Conservation (phyloP, 2,329 filamentous ascomycete species). For the Penicillium sclerotigenum region DNA sequence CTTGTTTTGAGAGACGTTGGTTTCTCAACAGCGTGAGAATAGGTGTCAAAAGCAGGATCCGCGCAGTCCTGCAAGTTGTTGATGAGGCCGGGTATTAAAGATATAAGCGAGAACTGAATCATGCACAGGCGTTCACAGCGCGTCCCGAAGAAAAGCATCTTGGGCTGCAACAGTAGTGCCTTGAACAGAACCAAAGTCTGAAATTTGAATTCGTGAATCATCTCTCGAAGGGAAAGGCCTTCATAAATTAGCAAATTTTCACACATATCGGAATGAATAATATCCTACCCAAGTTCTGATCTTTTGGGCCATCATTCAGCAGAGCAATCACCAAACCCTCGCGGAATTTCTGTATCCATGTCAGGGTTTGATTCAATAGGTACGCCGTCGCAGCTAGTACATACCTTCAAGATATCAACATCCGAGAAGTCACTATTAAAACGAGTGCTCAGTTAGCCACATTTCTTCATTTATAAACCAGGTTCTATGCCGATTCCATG, state of each 20-base stretch:
- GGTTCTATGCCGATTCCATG: neutral
- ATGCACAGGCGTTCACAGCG: constrained; percentile 94
- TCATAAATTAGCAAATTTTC: constrained; percentile 13
- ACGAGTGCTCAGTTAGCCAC: constrained; percentile 3
- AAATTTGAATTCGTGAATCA: constrained; percentile 91
- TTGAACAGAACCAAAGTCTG: constrained; percentile 94
- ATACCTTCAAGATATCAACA: constrained; percentile 74
- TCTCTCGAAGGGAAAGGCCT: constrained; percentile 75
- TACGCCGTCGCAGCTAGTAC: neutral
- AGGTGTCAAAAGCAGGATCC: constrained; percentile 83
- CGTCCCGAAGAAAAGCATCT: constrained; percentile 99
- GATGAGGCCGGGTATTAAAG: constrained; percentile 88
- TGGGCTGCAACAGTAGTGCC: constrained; percentile 87
- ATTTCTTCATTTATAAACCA: neutral
- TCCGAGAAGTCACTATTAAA: constrained; percentile 73
- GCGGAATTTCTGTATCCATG: constrained; percentile 68
- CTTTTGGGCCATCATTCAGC: constrained; percentile 65
- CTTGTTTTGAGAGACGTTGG: constrained; percentile 87
- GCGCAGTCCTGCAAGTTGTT: constrained; percentile 91
- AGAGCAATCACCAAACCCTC: constrained; percentile 69
- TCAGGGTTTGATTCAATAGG: constrained; percentile 15
- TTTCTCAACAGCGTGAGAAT: constrained; percentile 70
- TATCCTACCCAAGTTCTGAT: constrained; percentile 75
- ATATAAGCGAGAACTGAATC: constrained; percentile 96
- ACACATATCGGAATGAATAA: neutral